Conservation (phyloP, 768 basidiomycete genomes). For the Leucosporidium creatinivorum region DNA sequence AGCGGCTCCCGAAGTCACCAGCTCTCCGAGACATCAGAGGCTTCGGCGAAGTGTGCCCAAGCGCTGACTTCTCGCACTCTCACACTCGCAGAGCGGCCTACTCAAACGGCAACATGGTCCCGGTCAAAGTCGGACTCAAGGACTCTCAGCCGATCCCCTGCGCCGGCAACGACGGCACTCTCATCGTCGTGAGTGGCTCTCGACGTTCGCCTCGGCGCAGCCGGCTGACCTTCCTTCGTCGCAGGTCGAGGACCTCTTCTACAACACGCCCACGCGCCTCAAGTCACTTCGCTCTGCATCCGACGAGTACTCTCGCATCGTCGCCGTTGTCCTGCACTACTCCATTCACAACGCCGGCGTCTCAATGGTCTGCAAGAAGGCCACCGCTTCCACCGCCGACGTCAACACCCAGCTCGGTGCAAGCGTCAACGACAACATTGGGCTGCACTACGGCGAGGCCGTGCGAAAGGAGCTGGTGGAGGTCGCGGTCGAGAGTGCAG, state of each 20-base stretch:
- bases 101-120: conserved; percentile 63
- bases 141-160: conserved; percentile 70
- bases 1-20: too few relatives aligned
- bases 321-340: conserved; percentile 87
- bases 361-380: conserved; percentile 82
- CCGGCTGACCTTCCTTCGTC: neutral
- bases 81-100: conserved; percentile 60
- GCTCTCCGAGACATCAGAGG: too few relatives aligned
- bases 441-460: conserved; percentile 68
- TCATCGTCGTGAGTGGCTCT: conserved; percentile 57
- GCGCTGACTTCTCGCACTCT: neutral
- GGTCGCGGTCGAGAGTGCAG: conserved; percentile 41
- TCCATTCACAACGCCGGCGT: conserved; percentile 86
- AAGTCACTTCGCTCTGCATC: conserved; percentile 73
- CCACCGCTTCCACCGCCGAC: conserved; percentile 17
- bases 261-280: conserved; percentile 80
- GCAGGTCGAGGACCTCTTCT: conserved; percentile 92
- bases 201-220: neutral
- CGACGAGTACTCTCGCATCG: conserved; percentile 84
- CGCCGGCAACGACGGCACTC: conserved; percentile 92
- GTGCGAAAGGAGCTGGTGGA: conserved; percentile 66
- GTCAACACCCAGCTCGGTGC: conserved; percentile 46
- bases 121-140: conserved; percentile 59
- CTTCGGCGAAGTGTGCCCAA: too few relatives aligned
- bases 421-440: conserved; percentile 61